Evolutionary conservation across 257 asterid genomes (phyloP).

Genomic region (Solanum bukasovii): DNA sequence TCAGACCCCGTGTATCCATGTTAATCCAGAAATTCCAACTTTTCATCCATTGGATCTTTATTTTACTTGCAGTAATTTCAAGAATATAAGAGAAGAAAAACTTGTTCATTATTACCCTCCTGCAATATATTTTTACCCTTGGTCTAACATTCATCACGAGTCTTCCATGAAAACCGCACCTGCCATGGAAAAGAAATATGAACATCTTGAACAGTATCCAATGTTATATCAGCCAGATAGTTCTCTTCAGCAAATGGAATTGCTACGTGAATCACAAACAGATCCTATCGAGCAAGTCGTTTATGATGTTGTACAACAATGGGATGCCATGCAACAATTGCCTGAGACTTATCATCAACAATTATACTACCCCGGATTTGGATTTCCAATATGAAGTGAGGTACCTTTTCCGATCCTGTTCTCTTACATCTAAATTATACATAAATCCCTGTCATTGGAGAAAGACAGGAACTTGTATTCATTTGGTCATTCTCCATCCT

Average conservation of each 20-base stretch:
- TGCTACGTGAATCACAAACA: not conserved
- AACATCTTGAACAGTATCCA: slow-evolving; percentile 13
- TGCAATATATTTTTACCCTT: slow-evolving; percentile 4
- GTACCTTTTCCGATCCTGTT: not conserved
- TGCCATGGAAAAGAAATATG: slow-evolving; percentile 1
- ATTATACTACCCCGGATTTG: not conserved
- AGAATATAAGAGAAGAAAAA: slow-evolving; percentile 3
- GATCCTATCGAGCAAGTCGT: not conserved
- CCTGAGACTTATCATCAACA: not conserved
- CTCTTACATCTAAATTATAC: not conserved
- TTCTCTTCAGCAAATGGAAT: not conserved
- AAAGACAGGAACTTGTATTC: not conserved
- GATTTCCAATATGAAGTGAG: not conserved
- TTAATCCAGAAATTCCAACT: not conserved
- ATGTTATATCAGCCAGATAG: slow-evolving; percentile 18
- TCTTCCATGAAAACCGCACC: not conserved
- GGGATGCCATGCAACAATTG: not conserved
- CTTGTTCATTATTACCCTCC: slow-evolving; percentile 8
- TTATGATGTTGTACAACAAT: not conserved
- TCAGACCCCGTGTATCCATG: not conserved
- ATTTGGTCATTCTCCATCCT: not conserved
- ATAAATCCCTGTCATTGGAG: not conserved
- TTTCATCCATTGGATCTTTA: not conserved
- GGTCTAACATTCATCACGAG: slow-evolving; percentile 2
- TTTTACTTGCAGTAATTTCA: slow-evolving; percentile 3